Evolutionary conservation across 371 early-diverging fungal genomes (phyloP).

Genomic region (Parasitella parasitica): DNA sequence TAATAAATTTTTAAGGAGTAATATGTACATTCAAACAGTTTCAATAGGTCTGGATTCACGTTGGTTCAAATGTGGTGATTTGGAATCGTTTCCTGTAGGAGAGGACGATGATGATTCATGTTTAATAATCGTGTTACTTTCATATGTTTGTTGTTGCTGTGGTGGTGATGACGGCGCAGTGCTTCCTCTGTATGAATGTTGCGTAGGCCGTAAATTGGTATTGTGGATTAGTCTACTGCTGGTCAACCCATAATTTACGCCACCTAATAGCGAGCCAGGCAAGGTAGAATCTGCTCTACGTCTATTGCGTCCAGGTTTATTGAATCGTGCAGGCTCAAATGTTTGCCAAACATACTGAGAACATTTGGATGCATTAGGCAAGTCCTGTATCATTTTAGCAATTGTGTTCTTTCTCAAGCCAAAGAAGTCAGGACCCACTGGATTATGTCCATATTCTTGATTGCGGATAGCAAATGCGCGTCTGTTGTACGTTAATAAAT

Average conservation of each 20-base stretch:
- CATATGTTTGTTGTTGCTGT: background rate
- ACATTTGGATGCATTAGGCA: slow-evolving; percentile 80
- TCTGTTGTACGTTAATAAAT: slow-evolving; percentile 12
- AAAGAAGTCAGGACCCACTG: slow-evolving; percentile 91
- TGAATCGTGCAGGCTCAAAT: slow-evolving; percentile 55
- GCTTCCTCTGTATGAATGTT: slow-evolving; percentile 7
- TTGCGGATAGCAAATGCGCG: slow-evolving; percentile 69
- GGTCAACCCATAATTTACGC: slow-evolving; percentile 45
- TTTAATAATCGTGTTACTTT: too few relatives aligned
- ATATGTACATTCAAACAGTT: slow-evolving; percentile 1
- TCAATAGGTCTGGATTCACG: slow-evolving; percentile 15
- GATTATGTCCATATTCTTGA: slow-evolving; percentile 78
- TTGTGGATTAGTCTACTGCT: slow-evolving; percentile 28
- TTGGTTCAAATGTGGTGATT: background rate
- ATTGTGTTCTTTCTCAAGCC: slow-evolving; percentile 89
- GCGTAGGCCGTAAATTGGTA: slow-evolving; percentile 13
- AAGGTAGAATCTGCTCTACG: slow-evolving; percentile 39
- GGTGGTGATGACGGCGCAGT: background rate
- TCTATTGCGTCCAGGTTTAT: slow-evolving; percentile 46
- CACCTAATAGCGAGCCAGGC: slow-evolving; percentile 33
- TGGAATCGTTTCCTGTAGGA: background rate
- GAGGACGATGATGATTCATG: background rate
- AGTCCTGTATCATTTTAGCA: slow-evolving; percentile 87
- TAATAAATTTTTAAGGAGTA: background rate
- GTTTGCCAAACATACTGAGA: slow-evolving; percentile 74